Conservation (phyloP, 2,329 filamentous ascomycete genomes). For the Sarocladiaceae sp. region DNA sequence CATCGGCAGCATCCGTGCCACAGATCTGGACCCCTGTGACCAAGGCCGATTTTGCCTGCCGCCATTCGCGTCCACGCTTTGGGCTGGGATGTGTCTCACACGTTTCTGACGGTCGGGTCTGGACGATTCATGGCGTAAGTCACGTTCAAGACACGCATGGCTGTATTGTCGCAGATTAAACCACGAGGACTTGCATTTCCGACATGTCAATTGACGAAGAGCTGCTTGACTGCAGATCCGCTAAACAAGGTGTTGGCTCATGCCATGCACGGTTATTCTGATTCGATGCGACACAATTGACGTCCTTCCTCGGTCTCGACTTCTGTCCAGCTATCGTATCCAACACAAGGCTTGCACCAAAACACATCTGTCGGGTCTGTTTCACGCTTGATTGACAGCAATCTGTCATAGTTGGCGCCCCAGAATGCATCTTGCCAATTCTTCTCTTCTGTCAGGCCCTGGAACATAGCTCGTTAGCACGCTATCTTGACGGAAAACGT, state of each 20-base stretch:
- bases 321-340: slow-evolving; percentile 36
- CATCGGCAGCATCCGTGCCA: neutral
- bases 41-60: too few relatives aligned
- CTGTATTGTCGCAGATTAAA: too few relatives aligned
- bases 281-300: neutral
- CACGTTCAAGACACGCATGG: too few relatives aligned
- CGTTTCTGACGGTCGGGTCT: too few relatives aligned
- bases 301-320: neutral
- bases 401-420: slow-evolving; percentile 39
- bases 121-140: too few relatives aligned
- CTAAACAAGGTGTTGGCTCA: too few relatives aligned
- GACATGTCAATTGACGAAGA: too few relatives aligned
- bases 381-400: slow-evolving; percentile 38
- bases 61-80: neutral
- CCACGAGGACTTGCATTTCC: too few relatives aligned
- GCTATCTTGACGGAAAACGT: too few relatives aligned
- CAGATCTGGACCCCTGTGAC: neutral
- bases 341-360: slow-evolving; percentile 44
- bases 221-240: too few relatives aligned
- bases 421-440: slow-evolving; percentile 37
- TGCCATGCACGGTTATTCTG: neutral
- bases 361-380: slow-evolving; percentile 44
- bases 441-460: slow-evolving; percentile 18
- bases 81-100: neutral
- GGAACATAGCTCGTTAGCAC: neutral